Evolutionary conservation across 1,284 basidiomycete species (phyloP).

Genomic region (Puccinia triticina): DNA sequence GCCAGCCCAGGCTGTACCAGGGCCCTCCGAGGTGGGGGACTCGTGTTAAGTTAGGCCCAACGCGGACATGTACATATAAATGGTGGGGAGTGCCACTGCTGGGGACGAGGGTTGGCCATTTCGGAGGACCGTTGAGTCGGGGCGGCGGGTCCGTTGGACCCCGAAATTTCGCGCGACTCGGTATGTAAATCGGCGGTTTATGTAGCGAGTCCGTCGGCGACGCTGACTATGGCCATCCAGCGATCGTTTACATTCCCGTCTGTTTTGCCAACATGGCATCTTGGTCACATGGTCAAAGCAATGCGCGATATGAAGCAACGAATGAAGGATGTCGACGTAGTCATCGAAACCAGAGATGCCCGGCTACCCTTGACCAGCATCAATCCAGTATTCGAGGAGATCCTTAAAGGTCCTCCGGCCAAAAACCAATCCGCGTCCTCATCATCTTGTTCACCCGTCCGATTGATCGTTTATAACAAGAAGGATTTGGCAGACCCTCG

Average conservation of each 20-base stretch:
- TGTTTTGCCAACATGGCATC: conserved; percentile 85
- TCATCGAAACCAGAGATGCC: conserved; percentile 91
- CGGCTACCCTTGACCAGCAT: conserved; percentile 90
- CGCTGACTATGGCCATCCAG: conserved; percentile 17
- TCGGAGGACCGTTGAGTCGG: too few relatives aligned
- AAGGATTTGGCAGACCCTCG: conserved; percentile 82
- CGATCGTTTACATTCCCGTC: conserved; percentile 62
- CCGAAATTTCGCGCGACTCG: too few relatives aligned
- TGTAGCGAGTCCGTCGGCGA: too few relatives aligned
- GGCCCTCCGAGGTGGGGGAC: too few relatives aligned
- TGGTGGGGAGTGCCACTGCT: too few relatives aligned
- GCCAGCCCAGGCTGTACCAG: too few relatives aligned
- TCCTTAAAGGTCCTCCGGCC: conserved; percentile 54
- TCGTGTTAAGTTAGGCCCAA: too few relatives aligned
- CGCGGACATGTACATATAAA: too few relatives aligned
- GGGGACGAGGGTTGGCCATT: too few relatives aligned
- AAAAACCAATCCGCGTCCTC: neutral
- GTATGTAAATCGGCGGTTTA: too few relatives aligned
- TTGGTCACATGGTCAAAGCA: conserved; percentile 87
- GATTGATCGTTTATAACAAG: conserved; percentile 90
- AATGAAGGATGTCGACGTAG: conserved; percentile 82
- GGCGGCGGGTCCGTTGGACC: too few relatives aligned
- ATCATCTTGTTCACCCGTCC: conserved; percentile 55
- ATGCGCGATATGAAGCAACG: conserved; percentile 68
- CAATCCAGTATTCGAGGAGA: conserved; percentile 81